Base-by-base conservation (phyloP, 2,329 filamentous ascomycete species). In the Mycosphaerella sp. region DNA sequence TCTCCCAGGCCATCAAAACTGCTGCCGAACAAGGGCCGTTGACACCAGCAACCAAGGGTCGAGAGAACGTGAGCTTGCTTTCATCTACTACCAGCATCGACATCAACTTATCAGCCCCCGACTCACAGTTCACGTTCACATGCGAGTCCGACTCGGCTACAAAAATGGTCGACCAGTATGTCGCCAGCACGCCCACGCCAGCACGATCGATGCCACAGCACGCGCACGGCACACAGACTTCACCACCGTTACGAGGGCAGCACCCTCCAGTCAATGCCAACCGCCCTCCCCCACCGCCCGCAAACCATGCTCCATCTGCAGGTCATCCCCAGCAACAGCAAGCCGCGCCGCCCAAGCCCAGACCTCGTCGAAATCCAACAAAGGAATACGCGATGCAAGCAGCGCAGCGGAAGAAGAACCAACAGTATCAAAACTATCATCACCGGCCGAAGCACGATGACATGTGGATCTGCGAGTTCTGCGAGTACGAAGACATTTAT, bases 401-500 rank as follows among this genome's bases (percentile, higher is more conserved):
- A 21, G 82, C 82, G 18, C 82, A 89, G 58, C 85, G 93, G 6
- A 85, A 85, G 53, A 79, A 87, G 41, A 79, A 87, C 63, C 87
- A 93, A 54, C 80, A 87, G 62, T 85, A 86, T 58, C 79, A 81
- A 50, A 94, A 93, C 67, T 81, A 81, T 55, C 82, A 86, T 62
- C 84, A 87, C 62, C 85, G 87, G 1, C 86, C 86, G 0, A 73
- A 71, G 14, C 67, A 73, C 1, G 85, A 88, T 58, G 87, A 95
- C 55, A 79, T 89, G 44, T 97, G 90, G 87, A 89, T 97, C 41
- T 98, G 93, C 71, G 88, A 96, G 64, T 97, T 97, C 67, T 98
- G 93, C 74, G 93, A 98, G 69, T 98, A 96, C 66, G 91, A 97
- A 70, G 82, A 82, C 46, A 96, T 98, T 44, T 97, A 95, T 67